Evolutionary conservation across 257 asterid species (phyloP), one percentile per base, ranked within the genome.

Genomic region (Gentiana macrophylla): DNA sequence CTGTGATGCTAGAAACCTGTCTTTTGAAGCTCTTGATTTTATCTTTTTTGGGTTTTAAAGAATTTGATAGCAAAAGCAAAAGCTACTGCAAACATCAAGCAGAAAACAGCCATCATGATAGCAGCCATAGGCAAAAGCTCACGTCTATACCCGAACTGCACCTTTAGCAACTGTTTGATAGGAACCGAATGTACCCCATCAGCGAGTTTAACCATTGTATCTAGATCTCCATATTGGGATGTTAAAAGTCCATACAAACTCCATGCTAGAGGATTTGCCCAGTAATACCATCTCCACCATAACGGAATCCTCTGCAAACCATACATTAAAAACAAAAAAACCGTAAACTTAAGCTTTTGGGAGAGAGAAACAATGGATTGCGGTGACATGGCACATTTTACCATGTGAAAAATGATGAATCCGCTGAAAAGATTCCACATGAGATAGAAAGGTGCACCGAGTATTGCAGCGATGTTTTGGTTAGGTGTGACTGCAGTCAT

Each of bases 251-350:
- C 97, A 15, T 89, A 86, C 50, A 89, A 61, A 45, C 87, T 86
- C 95, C 95, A 89, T 0, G 94, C 95, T 12, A 83, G 72, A 1
- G 97, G 95, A 57, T 78, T 79, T 4, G 89, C 95, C 95, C 95
- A 89, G 68, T 83, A 89, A 50, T 86, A 89, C 97, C 97, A 89
- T 76, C 87, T 84, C 97, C 97, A 89, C 95, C 95, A 89, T 50
- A 89, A 57, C 0, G 95, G 97, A 15, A 89, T 89, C 70, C 95
- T 86, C 97, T 89, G 72, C 15, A 66, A 37, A 41, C 10, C 10
- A 41, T 41, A 82, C 6, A 2, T 41, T 41, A 5, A 41, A 2
- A 41, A 41, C 46, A 7, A 7, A 41, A 41, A 41, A 41, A 41
- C 2, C 46, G 9, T 5, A 41, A 10, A 41, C 1, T 41, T 41